Evolutionary conservation across 257 asterid genomes (phyloP), one percentile per base, ranked within the genome.

Genomic region (Scutellaria barbata): DNA sequence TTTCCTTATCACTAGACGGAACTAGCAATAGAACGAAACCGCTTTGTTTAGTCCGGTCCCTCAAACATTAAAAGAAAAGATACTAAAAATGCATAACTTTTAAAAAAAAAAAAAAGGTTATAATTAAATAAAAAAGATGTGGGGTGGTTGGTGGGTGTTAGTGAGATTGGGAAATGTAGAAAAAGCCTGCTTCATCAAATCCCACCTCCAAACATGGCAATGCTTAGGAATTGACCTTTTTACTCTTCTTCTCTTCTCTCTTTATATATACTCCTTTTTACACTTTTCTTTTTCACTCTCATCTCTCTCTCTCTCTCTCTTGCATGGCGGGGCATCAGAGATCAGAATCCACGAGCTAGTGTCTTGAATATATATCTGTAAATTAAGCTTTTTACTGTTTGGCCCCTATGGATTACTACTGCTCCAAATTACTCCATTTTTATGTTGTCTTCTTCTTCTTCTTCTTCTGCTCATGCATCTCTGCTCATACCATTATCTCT

Each of bases 201-300:
- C 86, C 79, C 71, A 68, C 69, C 50, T 54, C 84, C 78, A 83
- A 80, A 86, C 82, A 81, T 78, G 76, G 87, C 74, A 83, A 86
- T 51, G 52, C 84, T 73, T 55, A 80, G 74, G 83, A 86, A 81
- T 41, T 74, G 74, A 78, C 80, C 69, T 68, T 41, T 70, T 46
- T 57, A 13, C 52, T 48, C 63, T 58, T 8, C 22, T 67, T 63
- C 76, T 62, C 47, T 61, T 57, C 61, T 42, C 20, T 30, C 46
- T 41, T 41, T 10, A 41, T 41, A 41, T 41, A 41, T 41, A 41
- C 46, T 41, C 35, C 35, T 30, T 30, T 30, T 30, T 30, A 30
- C 35, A 30, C 35, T 30, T 30, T 30, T 30, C 35, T 30, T 30
- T 30, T 30, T 30, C 35, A 30, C 35, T 30, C 35, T 30, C 35